Evolutionary conservation across 2,329 filamentous ascomycete genomes (phyloP).

Genomic region (Scopulariopsis brevicaulis): DNA sequence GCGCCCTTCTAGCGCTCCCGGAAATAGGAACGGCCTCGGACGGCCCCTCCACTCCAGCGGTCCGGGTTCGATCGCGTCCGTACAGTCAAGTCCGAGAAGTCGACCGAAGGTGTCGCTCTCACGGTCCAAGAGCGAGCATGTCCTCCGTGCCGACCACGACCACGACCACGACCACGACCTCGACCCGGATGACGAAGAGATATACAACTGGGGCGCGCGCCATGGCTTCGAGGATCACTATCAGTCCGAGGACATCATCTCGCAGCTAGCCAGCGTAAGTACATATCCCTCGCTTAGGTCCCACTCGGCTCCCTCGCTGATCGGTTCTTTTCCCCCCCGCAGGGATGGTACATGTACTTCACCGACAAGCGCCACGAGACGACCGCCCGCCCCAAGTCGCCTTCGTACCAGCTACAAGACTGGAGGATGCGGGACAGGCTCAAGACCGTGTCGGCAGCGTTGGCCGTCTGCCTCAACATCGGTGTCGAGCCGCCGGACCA

Average conservation of each 20-base stretch:
- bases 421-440: slow-evolving; percentile 96
- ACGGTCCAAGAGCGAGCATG: slow-evolving; percentile 46
- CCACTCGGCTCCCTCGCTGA: slow-evolving; percentile 1
- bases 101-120: slow-evolving; percentile 37
- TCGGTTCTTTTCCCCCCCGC: slow-evolving; percentile 8
- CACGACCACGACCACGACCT: slow-evolving; percentile 19
- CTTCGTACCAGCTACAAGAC: slow-evolving; percentile 61
- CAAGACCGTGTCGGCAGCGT: slow-evolving; percentile 91
- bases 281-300: slow-evolving; percentile 4
- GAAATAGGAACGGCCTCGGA: slow-evolving; percentile 23
- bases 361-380: slow-evolving; percentile 97
- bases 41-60: slow-evolving; percentile 18
- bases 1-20: slow-evolving; percentile 34
- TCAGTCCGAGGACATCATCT: slow-evolving; percentile 80
- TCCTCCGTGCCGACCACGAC: slow-evolving; percentile 20
- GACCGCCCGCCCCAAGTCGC: slow-evolving; percentile 72
- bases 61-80: slow-evolving; percentile 9
- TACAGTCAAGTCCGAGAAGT: slow-evolving; percentile 9
- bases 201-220: slow-evolving; percentile 47
- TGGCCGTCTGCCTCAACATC: slow-evolving; percentile 92
- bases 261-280: slow-evolving; percentile 68
- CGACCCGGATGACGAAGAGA: slow-evolving; percentile 31
- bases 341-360: slow-evolving; percentile 99
- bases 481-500: slow-evolving; percentile 96
- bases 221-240: slow-evolving; percentile 93